Conservation (phyloP, 2,329 filamentous ascomycete species). For the Ilyonectria robusta region DNA sequence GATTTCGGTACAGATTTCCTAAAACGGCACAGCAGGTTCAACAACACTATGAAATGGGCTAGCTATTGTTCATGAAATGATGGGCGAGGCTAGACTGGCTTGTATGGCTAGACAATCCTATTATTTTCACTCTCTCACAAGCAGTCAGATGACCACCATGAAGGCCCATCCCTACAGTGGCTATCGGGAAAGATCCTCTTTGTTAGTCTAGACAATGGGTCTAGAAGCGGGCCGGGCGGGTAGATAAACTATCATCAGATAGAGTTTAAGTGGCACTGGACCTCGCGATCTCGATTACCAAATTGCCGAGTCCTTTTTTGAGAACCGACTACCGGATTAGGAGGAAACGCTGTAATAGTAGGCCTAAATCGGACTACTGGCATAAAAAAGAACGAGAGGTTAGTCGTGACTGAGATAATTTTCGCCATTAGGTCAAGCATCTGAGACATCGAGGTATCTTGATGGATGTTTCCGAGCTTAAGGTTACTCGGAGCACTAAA, state of each 20-base stretch:
- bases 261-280: background rate
- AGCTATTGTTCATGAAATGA: background rate
- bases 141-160: background rate
- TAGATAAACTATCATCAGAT: background rate
- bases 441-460: background rate
- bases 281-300: background rate
- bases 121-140: background rate
- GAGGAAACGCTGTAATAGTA: background rate
- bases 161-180: background rate
- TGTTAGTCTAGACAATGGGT: background rate
- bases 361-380: background rate
- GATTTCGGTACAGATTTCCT: background rate
- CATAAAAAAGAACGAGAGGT: background rate
- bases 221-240: slow-evolving; percentile 5
- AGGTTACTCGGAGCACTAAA: background rate
- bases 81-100: background rate
- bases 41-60: background rate
- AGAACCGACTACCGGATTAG: background rate
- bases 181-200: background rate
- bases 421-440: background rate
- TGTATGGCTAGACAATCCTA: background rate
- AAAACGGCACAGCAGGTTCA: background rate
- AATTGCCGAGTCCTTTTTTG: background rate
- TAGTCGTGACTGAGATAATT: background rate
- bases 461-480: background rate